phyloP scores from a whole-genome alignment of 2,329 filamentous ascomycete species.

The Alternaria hordeiaustralica region DNA sequence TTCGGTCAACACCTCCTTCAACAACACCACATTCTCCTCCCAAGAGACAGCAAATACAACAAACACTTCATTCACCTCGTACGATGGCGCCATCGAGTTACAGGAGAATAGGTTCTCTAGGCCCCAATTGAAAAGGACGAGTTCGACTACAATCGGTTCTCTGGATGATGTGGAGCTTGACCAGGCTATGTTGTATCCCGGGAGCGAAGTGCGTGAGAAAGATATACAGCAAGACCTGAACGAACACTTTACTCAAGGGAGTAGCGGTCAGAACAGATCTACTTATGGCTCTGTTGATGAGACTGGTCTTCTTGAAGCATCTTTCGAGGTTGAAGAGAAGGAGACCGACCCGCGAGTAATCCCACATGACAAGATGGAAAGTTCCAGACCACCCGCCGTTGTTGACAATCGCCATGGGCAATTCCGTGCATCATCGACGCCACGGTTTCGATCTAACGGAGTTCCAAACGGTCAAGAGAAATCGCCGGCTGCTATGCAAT shows the following conservation, averaged over 20 bases:
- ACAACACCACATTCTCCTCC: conserved; percentile 27
- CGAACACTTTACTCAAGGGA: conserved; percentile 16
- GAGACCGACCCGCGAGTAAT: background rate
- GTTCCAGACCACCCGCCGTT: background rate
- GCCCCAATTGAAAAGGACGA: conserved; percentile 18
- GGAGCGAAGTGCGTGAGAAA: background rate
- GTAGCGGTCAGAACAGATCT: conserved; percentile 25
- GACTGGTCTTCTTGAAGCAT: conserved; percentile 21
- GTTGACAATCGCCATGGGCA: background rate
- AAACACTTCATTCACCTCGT: conserved; percentile 35
- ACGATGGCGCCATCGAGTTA: conserved; percentile 10
- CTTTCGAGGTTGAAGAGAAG: conserved; percentile 18
- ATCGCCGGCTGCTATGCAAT: conserved; percentile 3
- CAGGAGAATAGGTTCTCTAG: background rate
- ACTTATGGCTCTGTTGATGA: conserved; percentile 38
- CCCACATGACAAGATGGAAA: background rate
- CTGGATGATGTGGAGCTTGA: conserved; percentile 25
- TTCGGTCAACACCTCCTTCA: conserved; percentile 34
- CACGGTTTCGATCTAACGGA: too few relatives aligned
- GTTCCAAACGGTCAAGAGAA: background rate
- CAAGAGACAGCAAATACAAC: conserved; percentile 28
- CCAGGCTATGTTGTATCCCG: conserved; percentile 9
- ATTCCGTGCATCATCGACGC: background rate
- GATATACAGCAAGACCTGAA: conserved; percentile 7
- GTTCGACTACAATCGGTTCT: conserved; percentile 28